These are phyloP conservation scores for Penicillium sp. DNA, from an alignment of 2,329 filamentous ascomycete species.

Conservation along the genomic window DNA sequence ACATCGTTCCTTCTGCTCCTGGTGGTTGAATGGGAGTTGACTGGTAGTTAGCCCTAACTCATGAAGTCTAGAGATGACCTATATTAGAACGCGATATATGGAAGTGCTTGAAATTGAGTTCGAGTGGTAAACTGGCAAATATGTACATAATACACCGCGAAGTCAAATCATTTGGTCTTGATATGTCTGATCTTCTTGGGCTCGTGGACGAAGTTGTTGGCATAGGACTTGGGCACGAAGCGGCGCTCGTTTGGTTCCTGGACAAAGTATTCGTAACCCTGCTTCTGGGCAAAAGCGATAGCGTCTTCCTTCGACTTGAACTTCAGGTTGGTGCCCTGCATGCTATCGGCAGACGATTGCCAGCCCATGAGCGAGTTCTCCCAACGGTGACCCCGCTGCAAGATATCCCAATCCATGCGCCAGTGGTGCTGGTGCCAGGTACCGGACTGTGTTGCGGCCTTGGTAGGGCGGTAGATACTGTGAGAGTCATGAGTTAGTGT, in stretches of 20 bases:
- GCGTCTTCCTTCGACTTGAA: slow-evolving; percentile 95
- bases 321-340: slow-evolving; percentile 89
- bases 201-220: slow-evolving; percentile 90
- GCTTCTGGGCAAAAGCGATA: slow-evolving; percentile 93
- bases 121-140: slow-evolving; percentile 29
- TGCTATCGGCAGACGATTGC: slow-evolving; percentile 91
- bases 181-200: slow-evolving; percentile 84
- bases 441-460: slow-evolving; percentile 95
- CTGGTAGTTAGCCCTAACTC: background rate
- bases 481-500: slow-evolving; percentile 14
- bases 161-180: slow-evolving; percentile 67
- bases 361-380: slow-evolving; percentile 98
- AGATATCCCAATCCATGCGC: slow-evolving; percentile 98
- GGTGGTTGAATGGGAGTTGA: background rate
- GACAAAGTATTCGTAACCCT: slow-evolving; percentile 98
- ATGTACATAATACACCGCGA: slow-evolving; percentile 41
- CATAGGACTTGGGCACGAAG: slow-evolving; percentile 88
- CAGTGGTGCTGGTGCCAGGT: slow-evolving; percentile 80
- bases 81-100: background rate
- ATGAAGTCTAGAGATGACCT: background rate
- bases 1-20: background rate
- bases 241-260: slow-evolving; percentile 91
- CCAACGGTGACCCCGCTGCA: slow-evolving; percentile 92
- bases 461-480: slow-evolving; percentile 88
- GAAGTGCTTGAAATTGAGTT: slow-evolving; percentile 11